These are phyloP conservation scores for Macrophomina phaseolina DNA, from an alignment of 2,329 filamentous ascomycete genomes.

Conservation along the genomic window DNA sequence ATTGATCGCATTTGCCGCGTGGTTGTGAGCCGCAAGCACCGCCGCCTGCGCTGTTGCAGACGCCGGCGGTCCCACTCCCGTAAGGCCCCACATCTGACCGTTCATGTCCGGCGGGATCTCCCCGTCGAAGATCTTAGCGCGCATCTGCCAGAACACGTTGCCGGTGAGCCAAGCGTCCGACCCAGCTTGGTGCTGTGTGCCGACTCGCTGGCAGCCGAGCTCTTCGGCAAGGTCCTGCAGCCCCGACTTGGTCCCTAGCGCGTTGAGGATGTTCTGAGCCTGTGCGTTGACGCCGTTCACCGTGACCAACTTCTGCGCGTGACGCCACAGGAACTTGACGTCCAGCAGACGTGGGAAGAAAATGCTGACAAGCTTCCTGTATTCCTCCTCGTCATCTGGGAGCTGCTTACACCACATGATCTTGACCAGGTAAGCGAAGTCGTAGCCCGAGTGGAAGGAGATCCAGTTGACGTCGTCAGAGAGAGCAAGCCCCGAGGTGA, in stretches of 20 bases:
- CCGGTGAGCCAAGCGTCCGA: constrained; percentile 94
- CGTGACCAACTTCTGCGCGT: constrained; percentile 72
- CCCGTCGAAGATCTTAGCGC: constrained; percentile 84
- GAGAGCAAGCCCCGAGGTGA: constrained; percentile 89
- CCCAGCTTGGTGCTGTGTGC: constrained; percentile 88
- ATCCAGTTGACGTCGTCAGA: constrained; percentile 93
- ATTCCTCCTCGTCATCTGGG: constrained; percentile 87
- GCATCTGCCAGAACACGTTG: constrained; percentile 92
- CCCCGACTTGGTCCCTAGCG: constrained; percentile 87
- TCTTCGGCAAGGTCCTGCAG: constrained; percentile 94
- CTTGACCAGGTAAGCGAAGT: constrained; percentile 97
- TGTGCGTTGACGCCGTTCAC: constrained; percentile 45
- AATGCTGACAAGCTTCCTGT: constrained; percentile 84
- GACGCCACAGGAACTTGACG: constrained; percentile 96
- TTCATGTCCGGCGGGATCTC: constrained; percentile 79
- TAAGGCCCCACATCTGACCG: constrained; percentile 92
- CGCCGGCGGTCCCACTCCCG: constrained; percentile 60
- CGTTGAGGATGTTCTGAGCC: constrained; percentile 76
- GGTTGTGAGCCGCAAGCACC: constrained; percentile 50
- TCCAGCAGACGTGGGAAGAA: constrained; percentile 96
- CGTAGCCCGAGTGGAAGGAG: constrained; percentile 96
- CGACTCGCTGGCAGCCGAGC: constrained; percentile 86
- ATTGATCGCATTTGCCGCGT: constrained; percentile 45
- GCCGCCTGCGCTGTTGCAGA: constrained; percentile 61
- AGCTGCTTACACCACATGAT: constrained; percentile 82